phyloP scores from a whole-genome alignment of 2,329 filamentous ascomycete genomes.

The Lecanicillium sp. region DNA sequence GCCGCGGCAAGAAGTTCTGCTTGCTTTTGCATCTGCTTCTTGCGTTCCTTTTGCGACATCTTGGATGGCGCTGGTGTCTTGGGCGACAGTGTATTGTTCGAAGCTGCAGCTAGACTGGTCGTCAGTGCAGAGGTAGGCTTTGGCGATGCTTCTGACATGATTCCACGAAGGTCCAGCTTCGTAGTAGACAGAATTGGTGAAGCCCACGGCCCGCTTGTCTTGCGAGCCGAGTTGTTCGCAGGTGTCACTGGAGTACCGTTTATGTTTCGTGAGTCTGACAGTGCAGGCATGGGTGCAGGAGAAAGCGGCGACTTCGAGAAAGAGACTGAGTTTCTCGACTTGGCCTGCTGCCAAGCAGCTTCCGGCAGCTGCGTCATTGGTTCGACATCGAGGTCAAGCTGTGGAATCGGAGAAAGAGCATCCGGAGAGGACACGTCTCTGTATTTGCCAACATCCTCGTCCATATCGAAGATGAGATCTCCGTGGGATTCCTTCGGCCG shows the following conservation, averaged over 20 bases:
- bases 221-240: neutral
- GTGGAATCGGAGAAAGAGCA: slow-evolving; percentile 14
- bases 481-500: slow-evolving; percentile 61
- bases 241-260: neutral
- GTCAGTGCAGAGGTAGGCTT: slow-evolving; percentile 49
- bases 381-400: slow-evolving; percentile 22
- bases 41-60: slow-evolving; percentile 87
- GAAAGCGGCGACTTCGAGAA: slow-evolving; percentile 9
- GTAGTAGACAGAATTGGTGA: slow-evolving; percentile 45
- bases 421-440: slow-evolving; percentile 25
- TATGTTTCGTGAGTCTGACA: neutral
- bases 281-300: neutral
- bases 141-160: slow-evolving; percentile 58
- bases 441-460: slow-evolving; percentile 48
- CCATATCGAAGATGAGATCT: slow-evolving; percentile 93
- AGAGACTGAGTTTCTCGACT: slow-evolving; percentile 17
- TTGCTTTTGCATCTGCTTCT: slow-evolving; percentile 70
- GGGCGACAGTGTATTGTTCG: slow-evolving; percentile 30
- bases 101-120: slow-evolving; percentile 45
- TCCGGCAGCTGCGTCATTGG: slow-evolving; percentile 25
- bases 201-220: slow-evolving; percentile 42
- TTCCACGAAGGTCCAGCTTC: slow-evolving; percentile 69
- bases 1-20: slow-evolving; percentile 38
- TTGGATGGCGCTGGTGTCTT: slow-evolving; percentile 46
- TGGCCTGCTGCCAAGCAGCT: slow-evolving; percentile 24